A percentile compares a stretch with the other conserved stretches of the same genome.
Conservation (phyloP, 2,329 filamentous ascomycete species). For the Colletotrichum sp. region DNA sequence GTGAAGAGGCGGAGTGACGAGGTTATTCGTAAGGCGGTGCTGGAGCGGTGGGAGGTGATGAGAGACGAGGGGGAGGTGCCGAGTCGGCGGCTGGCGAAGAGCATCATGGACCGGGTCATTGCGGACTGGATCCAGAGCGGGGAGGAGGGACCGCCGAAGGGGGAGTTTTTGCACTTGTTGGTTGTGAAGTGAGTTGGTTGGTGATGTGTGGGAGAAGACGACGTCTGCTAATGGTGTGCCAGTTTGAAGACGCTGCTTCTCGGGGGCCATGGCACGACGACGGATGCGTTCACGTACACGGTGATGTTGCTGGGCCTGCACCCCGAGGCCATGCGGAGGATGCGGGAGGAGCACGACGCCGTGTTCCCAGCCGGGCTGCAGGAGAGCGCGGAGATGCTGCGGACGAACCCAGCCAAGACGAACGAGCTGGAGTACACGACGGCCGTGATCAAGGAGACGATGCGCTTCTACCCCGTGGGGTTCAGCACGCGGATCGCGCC, state of each 20-base stretch:
- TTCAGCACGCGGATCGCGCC: conserved; percentile 40
- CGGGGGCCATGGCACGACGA: conserved; percentile 29
- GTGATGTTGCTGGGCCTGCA: conserved; percentile 25
- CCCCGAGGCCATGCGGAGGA: conserved; percentile 19
- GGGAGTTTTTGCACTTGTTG: conserved; percentile 21
- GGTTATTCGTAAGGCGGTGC: not conserved
- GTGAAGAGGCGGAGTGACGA: not conserved
- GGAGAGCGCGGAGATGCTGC: conserved; percentile 36
- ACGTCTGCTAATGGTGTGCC: not conserved
- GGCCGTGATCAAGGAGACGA: conserved; percentile 58
- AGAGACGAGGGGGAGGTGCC: conserved; percentile 12
- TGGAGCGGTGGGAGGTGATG: not conserved
- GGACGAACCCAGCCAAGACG: conserved; percentile 47
- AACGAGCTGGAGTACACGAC: conserved; percentile 56
- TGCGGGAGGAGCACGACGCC: conserved; percentile 26
- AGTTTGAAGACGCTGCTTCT: conserved; percentile 27
- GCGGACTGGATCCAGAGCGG: conserved; percentile 20
- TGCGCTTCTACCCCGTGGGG: conserved; percentile 55
- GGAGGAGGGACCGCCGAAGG: not conserved
- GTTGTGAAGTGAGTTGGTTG: not conserved
- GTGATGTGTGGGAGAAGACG: not conserved
- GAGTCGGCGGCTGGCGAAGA: conserved; percentile 16
- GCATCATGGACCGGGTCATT: conserved; percentile 28
- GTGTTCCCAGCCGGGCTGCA: conserved; percentile 30
- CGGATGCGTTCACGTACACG: conserved; percentile 14